A percentile compares a stretch with the other conserved stretches of the same genome.
Evolutionary conservation across 2,329 filamentous ascomycete species (phyloP).

Genomic region (Metarhizium humberi): DNA sequence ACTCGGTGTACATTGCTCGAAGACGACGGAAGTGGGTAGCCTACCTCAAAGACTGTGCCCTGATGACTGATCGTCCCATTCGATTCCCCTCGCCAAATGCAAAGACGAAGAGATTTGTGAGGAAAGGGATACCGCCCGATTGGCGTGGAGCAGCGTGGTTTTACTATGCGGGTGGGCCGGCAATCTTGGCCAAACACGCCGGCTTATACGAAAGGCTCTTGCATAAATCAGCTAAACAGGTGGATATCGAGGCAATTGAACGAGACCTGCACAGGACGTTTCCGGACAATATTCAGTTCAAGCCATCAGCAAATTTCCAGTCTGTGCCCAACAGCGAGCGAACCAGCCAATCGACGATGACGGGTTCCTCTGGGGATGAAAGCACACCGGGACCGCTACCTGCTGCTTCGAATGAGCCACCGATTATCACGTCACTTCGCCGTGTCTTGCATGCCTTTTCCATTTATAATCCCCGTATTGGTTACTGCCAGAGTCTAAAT

Average conservation of each 20-base stretch:
- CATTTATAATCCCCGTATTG: conserved; percentile 81
- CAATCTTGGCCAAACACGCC: conserved; percentile 64
- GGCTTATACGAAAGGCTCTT: conserved; percentile 69
- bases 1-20: conserved; percentile 65
- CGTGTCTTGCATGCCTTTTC: conserved; percentile 84
- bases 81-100: conserved; percentile 71
- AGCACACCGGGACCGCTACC: conserved; percentile 24
- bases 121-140: conserved; percentile 88
- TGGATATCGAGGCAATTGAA: conserved; percentile 85
- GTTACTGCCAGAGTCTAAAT: conserved; percentile 93
- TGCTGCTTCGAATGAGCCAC: conserved; percentile 49
- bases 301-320: conserved; percentile 41
- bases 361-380: conserved; percentile 21
- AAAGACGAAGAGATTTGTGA: conserved; percentile 82
- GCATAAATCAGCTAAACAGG: conserved; percentile 51
- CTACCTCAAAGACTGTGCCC: conserved; percentile 65
- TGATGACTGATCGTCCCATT: conserved; percentile 62
- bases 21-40: conserved; percentile 74
- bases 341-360: conserved; percentile 27
- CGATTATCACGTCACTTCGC: conserved; percentile 72
- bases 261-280: conserved; percentile 90
- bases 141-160: conserved; percentile 97
- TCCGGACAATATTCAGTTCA: conserved; percentile 87
- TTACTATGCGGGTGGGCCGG: conserved; percentile 84
- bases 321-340: conserved; percentile 21